Evolutionary conservation across 768 basidiomycete species (phyloP).

Genomic region (Trametes coccinea): DNA sequence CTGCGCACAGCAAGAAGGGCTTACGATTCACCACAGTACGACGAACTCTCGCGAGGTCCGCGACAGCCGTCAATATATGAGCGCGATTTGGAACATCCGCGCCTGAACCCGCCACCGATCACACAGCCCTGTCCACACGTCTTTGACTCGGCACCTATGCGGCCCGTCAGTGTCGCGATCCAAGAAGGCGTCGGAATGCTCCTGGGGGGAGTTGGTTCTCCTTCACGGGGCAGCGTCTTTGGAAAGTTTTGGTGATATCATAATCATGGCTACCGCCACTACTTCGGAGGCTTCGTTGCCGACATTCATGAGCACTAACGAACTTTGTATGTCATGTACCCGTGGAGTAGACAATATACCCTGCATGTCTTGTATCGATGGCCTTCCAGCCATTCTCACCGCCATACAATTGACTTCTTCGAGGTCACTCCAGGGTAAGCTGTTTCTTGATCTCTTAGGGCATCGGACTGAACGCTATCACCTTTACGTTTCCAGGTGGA

Average conservation of each 20-base stretch:
- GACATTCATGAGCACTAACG: background rate
- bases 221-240: slow-evolving; percentile 52
- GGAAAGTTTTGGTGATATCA: slow-evolving; percentile 56
- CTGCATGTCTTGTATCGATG: background rate
- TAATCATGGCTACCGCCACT: background rate
- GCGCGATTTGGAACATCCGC: slow-evolving; percentile 62
- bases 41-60: slow-evolving; percentile 48
- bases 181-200: slow-evolving; percentile 72
- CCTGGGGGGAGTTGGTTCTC: slow-evolving; percentile 40
- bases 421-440: no score
- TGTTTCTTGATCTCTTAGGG: background rate
- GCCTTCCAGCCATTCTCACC: background rate
- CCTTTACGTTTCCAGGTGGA: background rate
- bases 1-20: slow-evolving; percentile 56
- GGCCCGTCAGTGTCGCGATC: slow-evolving; percentile 72
- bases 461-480: background rate
- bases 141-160: slow-evolving; percentile 72
- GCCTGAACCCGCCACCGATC: slow-evolving; percentile 48
- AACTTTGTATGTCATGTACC: background rate
- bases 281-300: background rate
- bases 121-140: slow-evolving; percentile 79
- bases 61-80: slow-evolving; percentile 75
- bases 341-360: background rate
- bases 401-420: no score
- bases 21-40: slow-evolving; percentile 52